Evolutionary conservation across 2,329 filamentous ascomycete species (phyloP).

Genomic region (Gaeumannomyces sp.): DNA sequence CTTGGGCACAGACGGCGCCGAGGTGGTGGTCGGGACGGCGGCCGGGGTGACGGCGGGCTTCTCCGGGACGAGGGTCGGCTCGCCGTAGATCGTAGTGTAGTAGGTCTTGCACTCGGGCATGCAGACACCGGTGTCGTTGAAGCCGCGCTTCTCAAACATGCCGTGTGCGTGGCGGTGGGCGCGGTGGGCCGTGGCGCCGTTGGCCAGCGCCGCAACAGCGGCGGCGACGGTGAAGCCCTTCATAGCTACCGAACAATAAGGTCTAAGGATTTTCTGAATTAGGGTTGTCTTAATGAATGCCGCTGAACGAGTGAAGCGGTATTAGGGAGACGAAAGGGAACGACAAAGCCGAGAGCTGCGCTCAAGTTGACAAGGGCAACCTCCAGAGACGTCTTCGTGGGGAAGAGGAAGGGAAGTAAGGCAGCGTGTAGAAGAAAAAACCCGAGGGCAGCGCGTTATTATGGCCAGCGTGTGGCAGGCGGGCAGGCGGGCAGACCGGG

Average conservation of each 20-base stretch:
- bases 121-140: conserved; percentile 44
- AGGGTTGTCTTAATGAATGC: conserved; percentile 53
- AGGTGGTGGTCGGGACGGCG: conserved; percentile 26
- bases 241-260: conserved; percentile 50
- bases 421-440: conserved; percentile 21
- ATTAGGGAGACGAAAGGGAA: conserved; percentile 39
- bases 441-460: conserved; percentile 34
- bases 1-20: conserved; percentile 26
- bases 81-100: conserved; percentile 64
- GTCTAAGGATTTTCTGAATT: conserved; percentile 20
- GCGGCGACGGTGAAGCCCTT: conserved; percentile 65
- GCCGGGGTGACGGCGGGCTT: conserved; percentile 18
- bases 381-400: conserved; percentile 40
- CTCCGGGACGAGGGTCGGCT: conserved; percentile 39
- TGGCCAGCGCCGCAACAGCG: conserved; percentile 54
- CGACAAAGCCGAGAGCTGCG: conserved; percentile 42
- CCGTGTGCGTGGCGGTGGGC: conserved; percentile 59
- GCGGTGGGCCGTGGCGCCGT: conserved; percentile 47
- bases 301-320: conserved; percentile 89
- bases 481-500: not conserved
- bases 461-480: conserved; percentile 20
- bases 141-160: conserved; percentile 47
- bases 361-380: conserved; percentile 46
- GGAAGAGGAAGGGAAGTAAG: conserved; percentile 30
- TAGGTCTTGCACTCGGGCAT: conserved; percentile 63